Conservation (phyloP, 345 rosid genomes). For the Lumnitzera racemosa region DNA sequence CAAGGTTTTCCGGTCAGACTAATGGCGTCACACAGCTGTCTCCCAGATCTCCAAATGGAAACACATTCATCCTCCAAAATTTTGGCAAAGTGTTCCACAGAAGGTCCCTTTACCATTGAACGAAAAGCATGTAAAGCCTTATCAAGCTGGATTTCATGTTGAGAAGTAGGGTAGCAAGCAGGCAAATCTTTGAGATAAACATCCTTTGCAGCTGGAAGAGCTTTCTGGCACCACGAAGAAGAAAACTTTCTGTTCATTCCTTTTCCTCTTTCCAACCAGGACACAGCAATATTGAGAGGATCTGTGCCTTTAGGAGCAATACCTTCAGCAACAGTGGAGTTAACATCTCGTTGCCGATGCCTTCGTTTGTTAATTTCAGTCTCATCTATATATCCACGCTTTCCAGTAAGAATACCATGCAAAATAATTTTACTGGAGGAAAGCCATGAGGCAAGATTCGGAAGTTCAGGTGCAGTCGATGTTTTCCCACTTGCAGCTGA, state of each 20-base stretch:
- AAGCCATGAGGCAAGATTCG: slow-evolving; percentile 58
- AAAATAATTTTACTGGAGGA: slow-evolving; percentile 52
- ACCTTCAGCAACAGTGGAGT: slow-evolving; percentile 36
- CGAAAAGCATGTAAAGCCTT: slow-evolving; percentile 54
- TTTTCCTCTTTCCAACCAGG: slow-evolving; percentile 58
- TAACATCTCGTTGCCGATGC: slow-evolving; percentile 39
- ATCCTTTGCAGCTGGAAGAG: slow-evolving; percentile 70
- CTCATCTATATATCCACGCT: slow-evolving; percentile 39
- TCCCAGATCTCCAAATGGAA: slow-evolving; percentile 69
- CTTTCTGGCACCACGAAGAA: slow-evolving; percentile 65
- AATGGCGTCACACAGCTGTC: slow-evolving; percentile 82
- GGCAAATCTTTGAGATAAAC: slow-evolving; percentile 67
- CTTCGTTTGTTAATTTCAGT: slow-evolving; percentile 44
- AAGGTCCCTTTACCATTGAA: slow-evolving; percentile 79
- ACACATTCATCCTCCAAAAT: slow-evolving; percentile 69
- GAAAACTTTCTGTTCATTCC: slow-evolving; percentile 64
- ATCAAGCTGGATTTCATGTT: slow-evolving; percentile 55
- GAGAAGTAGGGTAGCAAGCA: slow-evolving; percentile 58
- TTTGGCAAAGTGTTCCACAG: slow-evolving; percentile 46
- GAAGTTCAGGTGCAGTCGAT: slow-evolving; percentile 48
- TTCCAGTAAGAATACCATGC: slow-evolving; percentile 46
- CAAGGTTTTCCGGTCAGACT: slow-evolving; percentile 91
- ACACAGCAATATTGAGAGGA: slow-evolving; percentile 49
- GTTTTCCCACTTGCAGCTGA: slow-evolving; percentile 64
- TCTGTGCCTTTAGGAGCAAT: slow-evolving; percentile 32